Percentiles rank a stretch among this genome's conserved stretches.
These are phyloP conservation scores for Coemansia sp. DNA, from an alignment of 192 early-diverging fungal genomes.

Conservation along the genomic window DNA sequence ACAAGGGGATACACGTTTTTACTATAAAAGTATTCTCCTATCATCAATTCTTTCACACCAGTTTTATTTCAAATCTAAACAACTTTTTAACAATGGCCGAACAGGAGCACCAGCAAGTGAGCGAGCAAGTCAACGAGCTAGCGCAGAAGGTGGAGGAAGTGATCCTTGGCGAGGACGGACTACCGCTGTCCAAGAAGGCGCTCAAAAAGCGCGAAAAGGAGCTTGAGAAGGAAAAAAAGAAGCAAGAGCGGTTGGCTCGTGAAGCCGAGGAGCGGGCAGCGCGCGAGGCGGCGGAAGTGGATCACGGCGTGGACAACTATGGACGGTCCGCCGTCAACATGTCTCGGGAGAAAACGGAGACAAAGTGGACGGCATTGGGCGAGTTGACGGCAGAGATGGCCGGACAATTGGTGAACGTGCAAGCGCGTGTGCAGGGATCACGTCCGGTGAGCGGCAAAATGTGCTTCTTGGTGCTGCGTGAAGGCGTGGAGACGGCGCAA, in stretches of 20 bases:
- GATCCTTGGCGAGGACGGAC: conserved; percentile 71
- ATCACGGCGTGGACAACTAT: conserved; percentile 81
- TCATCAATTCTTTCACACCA: too few relatives aligned
- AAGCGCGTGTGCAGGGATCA: conserved; percentile 88
- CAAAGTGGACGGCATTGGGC: conserved; percentile 61
- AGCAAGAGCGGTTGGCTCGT: conserved; percentile 60
- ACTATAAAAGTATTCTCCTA: too few relatives aligned
- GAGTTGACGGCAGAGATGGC: conserved; percentile 61
- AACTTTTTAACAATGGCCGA: conserved; percentile 24
- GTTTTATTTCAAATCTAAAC: too few relatives aligned
- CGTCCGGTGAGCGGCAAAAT: conserved; percentile 74
- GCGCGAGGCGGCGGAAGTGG: conserved; percentile 51
- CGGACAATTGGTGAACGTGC: conserved; percentile 77
- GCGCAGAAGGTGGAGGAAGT: conserved; percentile 52
- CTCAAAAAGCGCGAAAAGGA: conserved; percentile 94
- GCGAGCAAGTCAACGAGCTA: conserved; percentile 44
- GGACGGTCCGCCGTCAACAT: conserved; percentile 86
- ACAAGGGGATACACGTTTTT: too few relatives aligned
- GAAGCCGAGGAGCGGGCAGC: conserved; percentile 69
- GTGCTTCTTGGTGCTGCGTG: conserved; percentile 89
- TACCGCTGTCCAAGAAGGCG: conserved; percentile 86
- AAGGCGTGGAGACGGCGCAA: conserved; percentile 85
- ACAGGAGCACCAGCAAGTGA: conserved; percentile 10
- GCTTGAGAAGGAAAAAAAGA: conserved; percentile 76
- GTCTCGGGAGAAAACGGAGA: conserved; percentile 72